Base-by-base conservation (phyloP, 1,284 basidiomycete genomes). In the Marasmius fiardii region DNA sequence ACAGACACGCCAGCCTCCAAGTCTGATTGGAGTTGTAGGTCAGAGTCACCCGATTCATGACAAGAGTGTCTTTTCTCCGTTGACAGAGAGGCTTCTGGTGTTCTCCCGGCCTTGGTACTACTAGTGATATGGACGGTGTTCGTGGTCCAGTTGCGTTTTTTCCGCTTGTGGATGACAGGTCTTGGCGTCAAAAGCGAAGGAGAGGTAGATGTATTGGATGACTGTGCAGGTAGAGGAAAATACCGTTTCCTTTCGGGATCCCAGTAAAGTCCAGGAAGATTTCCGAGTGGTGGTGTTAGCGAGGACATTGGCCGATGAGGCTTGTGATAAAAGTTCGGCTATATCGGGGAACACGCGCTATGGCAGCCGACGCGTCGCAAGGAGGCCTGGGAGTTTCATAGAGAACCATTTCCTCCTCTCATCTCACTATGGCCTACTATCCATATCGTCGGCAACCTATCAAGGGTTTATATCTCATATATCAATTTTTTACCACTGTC, bases 391-490 rank as follows among this genome's bases (percentile, higher is more conserved):
- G n/a, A n/a, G n/a, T n/a, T 10, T 31, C 28, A 10, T 31, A 31
- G 5, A 31, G 5, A 31, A 10, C 10, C 4, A 10, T 37, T 21
- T 28, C 43, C 48, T 48, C 35, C 23, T 11, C 1, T 31, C 43
- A 53, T 31, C 52, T 16, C 21, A 58, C 47, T 51, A 69, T 70
- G 70, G 47, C 26, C n/a, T 49, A 31, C 31, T 49, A 49, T 33
- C 47, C 47, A 23, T 72, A 66, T 54, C 66, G 70, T 14, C 59
- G 68, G 49, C 77, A 79, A 60, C 77, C 78, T 12, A 56, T 73
- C 58, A 78, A 75, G 61, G 63, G 65, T 3, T 49, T 77, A 12
- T 79, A 75, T 60, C 55, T 81, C 26, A 60, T 67, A 5, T 78
- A 74, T 62, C 68, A 74, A 43, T 44, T 77, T n/a, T 31, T 78